Evolutionary conservation across 345 rosid species (phyloP).

Genomic region (Brassica cretica): DNA sequence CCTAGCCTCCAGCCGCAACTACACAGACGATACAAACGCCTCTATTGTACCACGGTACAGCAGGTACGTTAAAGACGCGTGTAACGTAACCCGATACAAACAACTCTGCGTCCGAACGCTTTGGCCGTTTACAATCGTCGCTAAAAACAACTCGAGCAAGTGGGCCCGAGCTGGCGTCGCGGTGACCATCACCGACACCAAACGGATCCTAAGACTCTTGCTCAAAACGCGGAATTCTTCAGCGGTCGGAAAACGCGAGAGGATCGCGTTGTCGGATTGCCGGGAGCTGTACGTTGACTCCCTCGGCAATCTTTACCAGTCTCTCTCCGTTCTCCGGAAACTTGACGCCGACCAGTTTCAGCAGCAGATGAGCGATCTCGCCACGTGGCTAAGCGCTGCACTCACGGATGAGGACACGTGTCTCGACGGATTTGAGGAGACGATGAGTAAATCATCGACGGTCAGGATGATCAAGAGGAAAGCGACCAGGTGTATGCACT

Average conservation of each 20-base stretch:
- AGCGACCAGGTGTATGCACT: conserved; percentile 50
- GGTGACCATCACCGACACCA: conserved; percentile 64
- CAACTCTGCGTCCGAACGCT: conserved; percentile 61
- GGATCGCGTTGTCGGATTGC: conserved; percentile 65
- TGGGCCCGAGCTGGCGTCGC: conserved; percentile 89
- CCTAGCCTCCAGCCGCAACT: background rate
- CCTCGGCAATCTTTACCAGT: conserved; percentile 55
- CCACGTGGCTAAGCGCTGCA: conserved; percentile 71
- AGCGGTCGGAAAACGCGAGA: conserved; percentile 26
- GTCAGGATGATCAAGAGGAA: conserved; percentile 40
- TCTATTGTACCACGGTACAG: conserved; percentile 13
- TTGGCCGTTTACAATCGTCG: conserved; percentile 57
- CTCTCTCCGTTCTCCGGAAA: conserved; percentile 56
- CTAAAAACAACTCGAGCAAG: conserved; percentile 57
- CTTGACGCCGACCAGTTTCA: conserved; percentile 47
- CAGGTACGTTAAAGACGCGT: conserved; percentile 61
- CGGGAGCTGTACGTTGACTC: conserved; percentile 56
- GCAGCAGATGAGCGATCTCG: conserved; percentile 58
- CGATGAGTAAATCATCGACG: conserved; percentile 29
- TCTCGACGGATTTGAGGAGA: conserved; percentile 64
- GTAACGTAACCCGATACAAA: conserved; percentile 64
- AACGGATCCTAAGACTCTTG: conserved; percentile 31
- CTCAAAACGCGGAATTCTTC: conserved; percentile 32
- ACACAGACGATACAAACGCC: conserved; percentile 15
- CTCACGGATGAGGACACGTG: conserved; percentile 75